Conservation (phyloP, 108 stramenopile genomes). For the Discostella pseudostelligera region DNA sequence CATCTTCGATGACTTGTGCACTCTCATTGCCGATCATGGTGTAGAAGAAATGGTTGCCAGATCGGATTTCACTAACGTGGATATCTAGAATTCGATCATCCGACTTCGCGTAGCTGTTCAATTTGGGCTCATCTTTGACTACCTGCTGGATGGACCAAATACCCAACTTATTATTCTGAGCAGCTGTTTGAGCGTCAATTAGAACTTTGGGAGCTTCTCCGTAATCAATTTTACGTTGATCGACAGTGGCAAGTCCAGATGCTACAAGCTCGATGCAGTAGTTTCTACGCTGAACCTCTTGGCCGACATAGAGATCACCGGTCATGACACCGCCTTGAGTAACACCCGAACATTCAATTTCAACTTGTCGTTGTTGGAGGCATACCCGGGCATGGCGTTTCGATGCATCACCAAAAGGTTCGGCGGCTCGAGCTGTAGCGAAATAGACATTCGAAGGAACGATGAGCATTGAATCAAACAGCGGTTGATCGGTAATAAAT, state of each 20-base stretch:
- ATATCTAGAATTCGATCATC: constrained; percentile 60
- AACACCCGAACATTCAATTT: constrained; percentile 77
- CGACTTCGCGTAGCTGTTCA: constrained; percentile 49
- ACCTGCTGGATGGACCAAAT: constrained; percentile 73
- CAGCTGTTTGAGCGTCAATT: constrained; percentile 73
- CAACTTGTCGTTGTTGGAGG: constrained; percentile 92
- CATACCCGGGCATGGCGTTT: constrained; percentile 85
- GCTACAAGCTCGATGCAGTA: constrained; percentile 76
- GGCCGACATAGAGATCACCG: constrained; percentile 75
- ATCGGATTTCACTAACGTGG: constrained; percentile 87
- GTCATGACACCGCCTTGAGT: constrained; percentile 87
- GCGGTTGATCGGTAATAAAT: background rate
- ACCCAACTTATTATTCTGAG: constrained; percentile 74
- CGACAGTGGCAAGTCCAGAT: constrained; percentile 81
- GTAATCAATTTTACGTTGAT: constrained; percentile 87
- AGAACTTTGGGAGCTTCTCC: constrained; percentile 78
- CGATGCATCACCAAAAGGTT: constrained; percentile 96
- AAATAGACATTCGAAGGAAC: background rate
- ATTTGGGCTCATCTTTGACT: constrained; percentile 30
- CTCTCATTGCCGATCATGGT: constrained; percentile 74
- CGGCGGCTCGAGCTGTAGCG: constrained; percentile 58
- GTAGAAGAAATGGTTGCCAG: constrained; percentile 91
- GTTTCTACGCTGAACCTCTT: constrained; percentile 68
- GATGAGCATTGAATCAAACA: constrained; percentile 2
- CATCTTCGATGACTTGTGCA: constrained; percentile 76